phyloP scores from a whole-genome alignment of 805 yeast genomes.

The Ogataea paraovalis region DNA sequence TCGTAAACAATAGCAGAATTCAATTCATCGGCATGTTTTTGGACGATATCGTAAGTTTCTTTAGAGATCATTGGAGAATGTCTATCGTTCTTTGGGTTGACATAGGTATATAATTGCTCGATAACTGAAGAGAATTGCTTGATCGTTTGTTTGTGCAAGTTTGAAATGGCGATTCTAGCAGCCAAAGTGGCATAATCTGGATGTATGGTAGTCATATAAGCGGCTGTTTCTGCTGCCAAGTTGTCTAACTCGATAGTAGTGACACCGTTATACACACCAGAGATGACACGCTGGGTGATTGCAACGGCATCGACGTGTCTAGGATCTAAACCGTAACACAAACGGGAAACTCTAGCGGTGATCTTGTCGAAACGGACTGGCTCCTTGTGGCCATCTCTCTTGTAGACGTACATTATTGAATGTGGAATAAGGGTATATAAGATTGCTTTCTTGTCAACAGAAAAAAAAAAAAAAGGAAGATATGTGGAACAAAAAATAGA shows the following conservation, averaged over 20 bases:
- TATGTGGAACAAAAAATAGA: not conserved
- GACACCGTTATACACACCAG: slow-evolving; percentile 97
- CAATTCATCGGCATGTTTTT: slow-evolving; percentile 58
- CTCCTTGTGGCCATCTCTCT: slow-evolving; percentile 93
- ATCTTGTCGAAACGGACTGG: slow-evolving; percentile 95
- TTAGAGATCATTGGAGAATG: slow-evolving; percentile 69
- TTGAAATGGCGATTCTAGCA: slow-evolving; percentile 92
- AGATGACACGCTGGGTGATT: slow-evolving; percentile 90
- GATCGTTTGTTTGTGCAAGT: slow-evolving; percentile 91
- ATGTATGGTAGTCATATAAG: slow-evolving; percentile 94
- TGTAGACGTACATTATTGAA: slow-evolving; percentile 67
- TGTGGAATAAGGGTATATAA: not conserved
- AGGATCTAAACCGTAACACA: slow-evolving; percentile 91
- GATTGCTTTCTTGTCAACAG: not conserved
- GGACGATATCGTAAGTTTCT: slow-evolving; percentile 59
- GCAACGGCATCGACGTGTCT: slow-evolving; percentile 92
- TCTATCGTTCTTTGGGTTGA: slow-evolving; percentile 73
- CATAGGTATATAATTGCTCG: slow-evolving; percentile 66
- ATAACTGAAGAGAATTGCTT: slow-evolving; percentile 78
- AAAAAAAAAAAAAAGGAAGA: not conserved
- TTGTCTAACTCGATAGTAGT: slow-evolving; percentile 84
- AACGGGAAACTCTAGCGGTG: slow-evolving; percentile 90
- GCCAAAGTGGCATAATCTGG: slow-evolving; percentile 97
- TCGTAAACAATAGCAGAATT: slow-evolving; percentile 71
- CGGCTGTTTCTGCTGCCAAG: slow-evolving; percentile 92